Conservation (phyloP, 345 rosid genomes). For the Dimocarpus longan region DNA sequence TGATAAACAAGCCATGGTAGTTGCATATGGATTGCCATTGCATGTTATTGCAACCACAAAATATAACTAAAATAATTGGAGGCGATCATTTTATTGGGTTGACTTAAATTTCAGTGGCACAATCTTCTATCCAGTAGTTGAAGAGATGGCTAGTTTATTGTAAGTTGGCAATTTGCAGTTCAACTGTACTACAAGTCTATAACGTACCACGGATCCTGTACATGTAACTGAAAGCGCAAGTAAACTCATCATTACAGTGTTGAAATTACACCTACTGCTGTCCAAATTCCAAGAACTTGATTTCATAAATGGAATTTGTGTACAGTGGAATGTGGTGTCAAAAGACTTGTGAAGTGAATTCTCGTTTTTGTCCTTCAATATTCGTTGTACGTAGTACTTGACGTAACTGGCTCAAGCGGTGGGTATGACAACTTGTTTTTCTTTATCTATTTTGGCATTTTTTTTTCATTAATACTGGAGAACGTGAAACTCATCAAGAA, state of each 20-base stretch:
- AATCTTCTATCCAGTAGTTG: conserved; percentile 10
- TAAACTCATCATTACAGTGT: not conserved
- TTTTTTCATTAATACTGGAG: not conserved
- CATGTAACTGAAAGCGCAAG: conserved; percentile 5
- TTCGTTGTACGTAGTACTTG: not conserved
- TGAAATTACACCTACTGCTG: conserved; percentile 22
- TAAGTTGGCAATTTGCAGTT: conserved; percentile 24
- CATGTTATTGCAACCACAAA: conserved; percentile 21
- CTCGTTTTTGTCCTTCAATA: conserved; percentile 9
- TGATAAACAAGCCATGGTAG: conserved; percentile 20
- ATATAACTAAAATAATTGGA: not conserved
- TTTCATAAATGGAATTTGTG: not conserved
- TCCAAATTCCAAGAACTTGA: conserved; percentile 17
- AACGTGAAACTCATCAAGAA: not conserved
- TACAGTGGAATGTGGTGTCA: not conserved
- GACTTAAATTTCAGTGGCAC: conserved; percentile 28
- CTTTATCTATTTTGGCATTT: no score
- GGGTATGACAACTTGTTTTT: not conserved
- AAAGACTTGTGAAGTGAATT: not conserved
- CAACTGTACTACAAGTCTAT: conserved; percentile 21
- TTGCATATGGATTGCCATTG: conserved; percentile 14
- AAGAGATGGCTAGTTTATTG: conserved; percentile 17
- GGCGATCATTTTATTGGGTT: conserved; percentile 9
- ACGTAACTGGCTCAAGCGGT: not conserved
- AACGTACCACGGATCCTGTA: conserved; percentile 29